Evolutionary conservation across 495 filamentous ascomycete genomes (phyloP).

Genomic region (Polyplosphaeria fusca): DNA sequence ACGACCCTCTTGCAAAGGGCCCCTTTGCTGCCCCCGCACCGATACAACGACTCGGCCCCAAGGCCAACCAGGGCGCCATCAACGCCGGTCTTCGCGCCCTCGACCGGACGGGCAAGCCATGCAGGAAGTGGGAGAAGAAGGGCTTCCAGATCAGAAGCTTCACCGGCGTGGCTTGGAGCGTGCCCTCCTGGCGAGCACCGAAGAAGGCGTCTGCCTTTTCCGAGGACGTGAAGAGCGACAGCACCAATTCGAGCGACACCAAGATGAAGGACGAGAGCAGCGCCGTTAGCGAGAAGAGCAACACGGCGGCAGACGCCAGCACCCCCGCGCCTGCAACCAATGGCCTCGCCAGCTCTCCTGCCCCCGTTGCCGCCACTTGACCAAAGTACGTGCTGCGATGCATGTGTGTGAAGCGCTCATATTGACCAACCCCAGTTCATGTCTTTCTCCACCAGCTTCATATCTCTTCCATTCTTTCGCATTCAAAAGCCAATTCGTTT

Average conservation of each 20-base stretch:
- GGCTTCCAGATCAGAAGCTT: conserved; percentile 85
- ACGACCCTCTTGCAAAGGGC: conserved; percentile 31
- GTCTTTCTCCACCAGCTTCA: too few species aligned
- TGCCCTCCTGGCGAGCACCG: conserved; percentile 79
- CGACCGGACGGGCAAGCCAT: conserved; percentile 84
- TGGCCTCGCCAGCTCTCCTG: conserved; percentile 45
- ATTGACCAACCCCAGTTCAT: too few species aligned
- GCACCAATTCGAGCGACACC: conserved; percentile 66
- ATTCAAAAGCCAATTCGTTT: too few species aligned
- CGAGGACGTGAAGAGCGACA: conserved; percentile 49
- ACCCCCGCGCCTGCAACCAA: conserved; percentile 34
- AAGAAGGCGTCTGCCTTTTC: conserved; percentile 46
- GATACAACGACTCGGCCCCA: conserved; percentile 84
- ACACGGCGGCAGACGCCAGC: conserved; percentile 54
- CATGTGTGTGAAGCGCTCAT: too few species aligned
- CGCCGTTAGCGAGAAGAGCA: conserved; percentile 70
- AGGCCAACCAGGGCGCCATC: conserved; percentile 96
- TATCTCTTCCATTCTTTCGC: too few species aligned
- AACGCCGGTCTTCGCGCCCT: conserved; percentile 93
- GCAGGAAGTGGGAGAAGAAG: conserved; percentile 84
- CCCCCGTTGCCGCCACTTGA: conserved; percentile 44
- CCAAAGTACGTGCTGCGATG: too few species aligned
- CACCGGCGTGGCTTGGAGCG: conserved; percentile 81
- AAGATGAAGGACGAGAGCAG: conserved; percentile 73
- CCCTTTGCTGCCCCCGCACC: conserved; percentile 27